Conservation (phyloP, 148 eudicot genomes). For the Amaranthus palmeri region DNA sequence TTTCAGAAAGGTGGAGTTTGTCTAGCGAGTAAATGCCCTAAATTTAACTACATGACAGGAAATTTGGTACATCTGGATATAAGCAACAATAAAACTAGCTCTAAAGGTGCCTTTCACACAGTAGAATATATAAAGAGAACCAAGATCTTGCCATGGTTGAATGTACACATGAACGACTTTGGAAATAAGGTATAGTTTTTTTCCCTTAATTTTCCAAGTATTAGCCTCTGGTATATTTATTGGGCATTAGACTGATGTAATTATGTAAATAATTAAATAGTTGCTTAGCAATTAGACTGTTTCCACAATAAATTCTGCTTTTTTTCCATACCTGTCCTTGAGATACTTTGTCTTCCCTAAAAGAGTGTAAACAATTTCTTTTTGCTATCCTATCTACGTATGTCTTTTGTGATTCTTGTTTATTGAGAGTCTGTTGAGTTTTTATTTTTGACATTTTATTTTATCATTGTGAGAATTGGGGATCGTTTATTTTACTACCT, state of each 20-base stretch:
- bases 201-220: not conserved
- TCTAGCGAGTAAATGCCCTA: constrained; percentile 1
- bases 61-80: constrained; percentile 64
- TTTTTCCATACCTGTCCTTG: not conserved
- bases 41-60: constrained; percentile 18
- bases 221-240: not conserved
- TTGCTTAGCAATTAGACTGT: not conserved
- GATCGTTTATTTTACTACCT: too few relatives aligned
- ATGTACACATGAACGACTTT: constrained; percentile 82
- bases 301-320: not conserved
- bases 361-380: not conserved
- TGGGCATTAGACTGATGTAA: not conserved
- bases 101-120: constrained; percentile 70
- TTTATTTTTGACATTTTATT: too few relatives aligned
- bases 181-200: constrained; percentile 72
- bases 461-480: too few relatives aligned
- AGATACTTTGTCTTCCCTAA: not conserved
- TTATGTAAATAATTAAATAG: not conserved
- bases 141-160: constrained; percentile 68
- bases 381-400: too few relatives aligned
- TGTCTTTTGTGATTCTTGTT: too few relatives aligned
- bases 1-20: not conserved
- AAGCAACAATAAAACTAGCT: constrained; percentile 75
- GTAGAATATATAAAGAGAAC: constrained; percentile 74
- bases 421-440: too few relatives aligned